Base-by-base conservation (phyloP, 2,329 filamentous ascomycete species). In the Penicillium olsonii region DNA sequence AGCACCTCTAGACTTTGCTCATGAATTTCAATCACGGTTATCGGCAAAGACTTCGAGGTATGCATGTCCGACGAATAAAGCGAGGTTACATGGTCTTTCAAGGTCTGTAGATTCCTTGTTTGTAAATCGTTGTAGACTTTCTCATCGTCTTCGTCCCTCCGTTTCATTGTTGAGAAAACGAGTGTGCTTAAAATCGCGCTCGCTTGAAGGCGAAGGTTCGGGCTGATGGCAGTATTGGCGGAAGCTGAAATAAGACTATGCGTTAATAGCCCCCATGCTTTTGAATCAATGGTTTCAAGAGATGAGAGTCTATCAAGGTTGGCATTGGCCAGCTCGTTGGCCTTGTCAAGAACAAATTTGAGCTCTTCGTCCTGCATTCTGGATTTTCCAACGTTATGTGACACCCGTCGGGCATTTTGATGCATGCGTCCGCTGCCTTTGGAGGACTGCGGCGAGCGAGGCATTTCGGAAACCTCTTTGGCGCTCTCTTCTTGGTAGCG, bases 21-120 rank as follows among this genome's bases (percentile, higher is more conserved):
- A 66, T 96, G 90, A 14, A 95, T 88, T 47, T 94, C 87, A 15
- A 90, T 75, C 57, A 94, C 87, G 0, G 84, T 84, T 0, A 83
- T 73, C 45, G 84, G 82, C 10, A 77, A 80, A 2, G 81, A 75
- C 0, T 87, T 80, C 2, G 82, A 81, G 2, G 73, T 72, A 9
- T 79, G 73, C 2, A 80, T 75, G 24, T 81, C 75, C 9, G 75
- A 71, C 19, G 74, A 71, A 53, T 86, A 81, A 0, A 92, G 68
- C 3, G 81, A 78, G 1, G 73, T 59, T 26, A 90, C 75, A 14
- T 87, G 84, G 54, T 76, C 79, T 48, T 80, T 82, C 39, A 90
- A 76, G 14, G 87, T 84, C 47, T 81, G 75, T 2, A 96, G 75
- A 11, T 92, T 78, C 38, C 87, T 84, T n/a, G 83, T 75, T 65